Evolutionary conservation across 306 rosid genomes (phyloP), one percentile per base, ranked within the genome.

Genomic region (Inga laurina): DNA sequence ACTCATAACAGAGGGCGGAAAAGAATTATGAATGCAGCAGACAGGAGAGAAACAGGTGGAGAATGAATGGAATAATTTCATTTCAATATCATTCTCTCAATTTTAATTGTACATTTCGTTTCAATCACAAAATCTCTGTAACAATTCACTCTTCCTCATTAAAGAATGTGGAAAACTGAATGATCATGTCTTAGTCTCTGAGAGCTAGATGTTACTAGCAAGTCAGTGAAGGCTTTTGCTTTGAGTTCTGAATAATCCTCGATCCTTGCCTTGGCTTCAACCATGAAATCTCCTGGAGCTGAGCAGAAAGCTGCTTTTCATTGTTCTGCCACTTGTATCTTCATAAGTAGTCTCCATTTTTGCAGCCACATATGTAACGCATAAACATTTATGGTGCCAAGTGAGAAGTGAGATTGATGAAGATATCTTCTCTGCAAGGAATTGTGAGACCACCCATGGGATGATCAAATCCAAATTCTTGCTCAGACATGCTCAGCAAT

Each of bases 381-480:
- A 30, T 10, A 21, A 46, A 24, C 2, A 41, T 6, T 72, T 19
- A 73, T 8, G 43, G 43, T 1, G 16, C 39, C 12, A 46, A 73
- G 22, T 2, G 77, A 81, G 89, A 83, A 76, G 89, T 83, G 79
- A 86, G 77, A 44, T 69, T 71, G 16, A 80, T 4, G 30, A 87
- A 87, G 48, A 75, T 49, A 8, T 81, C 87, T 77, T 84, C 83
- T 22, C 44, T 83, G 75, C 89, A 87, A 57, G 90, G 90, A 64
- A 84, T 78, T 12, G 86, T 84, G 48, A 87, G 80, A 37, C 84
- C 90, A n/a, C 90, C 88, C 86, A 81, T 82, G 10, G 81, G 84
- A 64, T 87, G 90, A 81, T 84, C 51, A 79, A 66, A 87, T 18
- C 87, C 89, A 8, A 83, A 87, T 79, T 81, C 87, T 73, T 84